These are phyloP conservation scores for Lyophyllum semitale DNA, from an alignment of 768 basidiomycete genomes.

Conservation along the genomic window DNA sequence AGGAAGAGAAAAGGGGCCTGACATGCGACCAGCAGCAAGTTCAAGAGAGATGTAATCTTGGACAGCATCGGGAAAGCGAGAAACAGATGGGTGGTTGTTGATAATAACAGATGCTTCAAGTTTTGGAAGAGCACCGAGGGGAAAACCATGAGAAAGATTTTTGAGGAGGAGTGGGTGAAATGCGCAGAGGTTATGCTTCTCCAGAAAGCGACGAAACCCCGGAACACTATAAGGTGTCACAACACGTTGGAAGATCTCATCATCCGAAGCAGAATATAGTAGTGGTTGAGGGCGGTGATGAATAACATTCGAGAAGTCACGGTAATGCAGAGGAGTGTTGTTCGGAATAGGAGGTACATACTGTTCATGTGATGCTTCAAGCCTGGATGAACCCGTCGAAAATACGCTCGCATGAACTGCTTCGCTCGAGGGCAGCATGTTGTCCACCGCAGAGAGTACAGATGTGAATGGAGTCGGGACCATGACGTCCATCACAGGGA, in stretches of 20 bases:
- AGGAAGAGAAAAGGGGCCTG: neutral
- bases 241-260: neutral
- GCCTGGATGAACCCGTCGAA: conserved; percentile 2
- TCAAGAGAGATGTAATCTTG: neutral
- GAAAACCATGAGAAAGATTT: conserved; percentile 23
- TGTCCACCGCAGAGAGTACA: conserved; percentile 21
- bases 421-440: conserved; percentile 14
- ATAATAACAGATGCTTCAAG: neutral
- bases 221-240: conserved; percentile 17
- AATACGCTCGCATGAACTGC: conserved; percentile 4
- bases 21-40: neutral
- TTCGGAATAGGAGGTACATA: too few relatives aligned
- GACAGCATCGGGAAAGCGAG: neutral
- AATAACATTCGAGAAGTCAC: neutral
- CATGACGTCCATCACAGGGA: neutral
- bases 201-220: conserved; percentile 9
- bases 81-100: neutral
- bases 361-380: neutral
- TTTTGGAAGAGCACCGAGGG: conserved; percentile 23
- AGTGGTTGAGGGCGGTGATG: neutral
- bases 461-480: conserved; percentile 7
- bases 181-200: neutral
- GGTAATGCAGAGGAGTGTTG: conserved; percentile 1
- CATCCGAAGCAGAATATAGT: neutral
- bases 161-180: conserved; percentile 16